A percentile compares a stretch with the other conserved stretches of the same genome.
Conservation (phyloP, 2,329 filamentous ascomycete genomes). For the Penicillium decumbens region DNA sequence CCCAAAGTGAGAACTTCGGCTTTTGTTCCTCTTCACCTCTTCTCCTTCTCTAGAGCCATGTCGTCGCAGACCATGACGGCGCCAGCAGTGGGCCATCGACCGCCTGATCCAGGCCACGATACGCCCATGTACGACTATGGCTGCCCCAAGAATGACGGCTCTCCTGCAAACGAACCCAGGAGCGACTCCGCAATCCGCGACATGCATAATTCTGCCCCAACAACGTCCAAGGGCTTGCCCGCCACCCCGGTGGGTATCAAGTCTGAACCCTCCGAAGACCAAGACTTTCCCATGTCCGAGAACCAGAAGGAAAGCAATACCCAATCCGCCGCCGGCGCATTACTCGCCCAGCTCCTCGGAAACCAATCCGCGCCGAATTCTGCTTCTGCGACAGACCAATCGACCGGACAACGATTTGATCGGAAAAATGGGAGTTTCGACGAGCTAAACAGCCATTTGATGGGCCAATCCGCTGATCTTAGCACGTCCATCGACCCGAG, state of each 20-base stretch:
- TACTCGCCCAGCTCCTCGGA: slow-evolving; percentile 41
- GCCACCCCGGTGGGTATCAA: slow-evolving; percentile 31
- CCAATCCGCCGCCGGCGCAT: slow-evolving; percentile 40
- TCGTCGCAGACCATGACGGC: slow-evolving; percentile 47
- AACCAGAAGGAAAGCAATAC: slow-evolving; percentile 34
- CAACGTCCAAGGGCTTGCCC: slow-evolving; percentile 30
- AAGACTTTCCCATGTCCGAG: slow-evolving; percentile 20
- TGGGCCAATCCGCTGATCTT: slow-evolving; percentile 8
- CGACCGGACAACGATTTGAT: slow-evolving; percentile 8
- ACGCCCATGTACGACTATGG: slow-evolving; percentile 41
- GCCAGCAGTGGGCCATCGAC: slow-evolving; percentile 45
- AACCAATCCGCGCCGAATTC: slow-evolving; percentile 28
- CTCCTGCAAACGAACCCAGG: slow-evolving; percentile 28
- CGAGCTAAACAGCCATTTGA: slow-evolving; percentile 6
- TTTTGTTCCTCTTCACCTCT: slow-evolving; percentile 22
- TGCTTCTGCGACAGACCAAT: slow-evolving; percentile 15
- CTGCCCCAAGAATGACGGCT: slow-evolving; percentile 24
- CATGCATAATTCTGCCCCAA: slow-evolving; percentile 37
- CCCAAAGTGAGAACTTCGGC: slow-evolving; percentile 24
- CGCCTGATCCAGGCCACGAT: slow-evolving; percentile 41
- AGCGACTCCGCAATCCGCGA: slow-evolving; percentile 39
- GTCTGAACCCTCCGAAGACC: slow-evolving; percentile 27
- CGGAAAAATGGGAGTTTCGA: slow-evolving; percentile 17
- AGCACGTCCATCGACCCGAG: slow-evolving; percentile 6
- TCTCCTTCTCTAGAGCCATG: slow-evolving; percentile 35